phyloP scores from a whole-genome alignment of 139 green algal species.

The Chlamydomonas sp. region DNA sequence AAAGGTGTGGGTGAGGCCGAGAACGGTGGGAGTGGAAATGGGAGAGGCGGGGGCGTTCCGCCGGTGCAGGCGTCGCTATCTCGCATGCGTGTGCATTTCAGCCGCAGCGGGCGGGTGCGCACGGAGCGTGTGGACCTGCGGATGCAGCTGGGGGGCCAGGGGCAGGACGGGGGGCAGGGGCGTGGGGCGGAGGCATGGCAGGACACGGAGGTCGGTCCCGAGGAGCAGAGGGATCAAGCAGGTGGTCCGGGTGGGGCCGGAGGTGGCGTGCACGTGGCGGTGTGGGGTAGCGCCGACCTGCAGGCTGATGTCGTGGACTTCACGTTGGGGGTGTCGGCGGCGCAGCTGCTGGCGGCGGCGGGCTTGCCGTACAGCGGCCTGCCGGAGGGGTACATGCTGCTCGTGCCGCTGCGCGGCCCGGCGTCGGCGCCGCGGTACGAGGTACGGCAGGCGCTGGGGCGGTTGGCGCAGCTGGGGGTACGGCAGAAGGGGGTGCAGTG shows the following conservation, averaged over 20 bases:
- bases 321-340: slow-evolving; percentile 20
- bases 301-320: not conserved
- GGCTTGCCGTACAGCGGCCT: not conserved
- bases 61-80: not conserved
- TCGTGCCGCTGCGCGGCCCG: slow-evolving; percentile 8
- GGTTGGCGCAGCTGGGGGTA: slow-evolving; percentile 21
- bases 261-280: not conserved
- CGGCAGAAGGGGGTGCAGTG: slow-evolving; percentile 26
- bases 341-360: slow-evolving; percentile 14
- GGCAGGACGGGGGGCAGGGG: not conserved
- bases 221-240: too few relatives aligned
- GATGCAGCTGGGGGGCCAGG: not conserved
- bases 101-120: not conserved
- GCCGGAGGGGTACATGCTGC: slow-evolving; percentile 19
- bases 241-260: too few relatives aligned
- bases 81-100: slow-evolving; percentile 15
- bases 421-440: slow-evolving; percentile 10
- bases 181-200: too few relatives aligned
- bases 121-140: slow-evolving; percentile 33
- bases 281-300: slow-evolving; percentile 25
- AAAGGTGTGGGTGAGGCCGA: too few relatives aligned
- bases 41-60: not conserved
- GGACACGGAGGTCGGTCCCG: too few relatives aligned
- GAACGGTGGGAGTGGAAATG: too few relatives aligned
- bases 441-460: not conserved